Percentiles rank a stretch among this genome's conserved stretches.
These are phyloP conservation scores for Xanthoconium separans DNA, from an alignment of 1,284 basidiomycete genomes.

Conservation along the genomic window DNA sequence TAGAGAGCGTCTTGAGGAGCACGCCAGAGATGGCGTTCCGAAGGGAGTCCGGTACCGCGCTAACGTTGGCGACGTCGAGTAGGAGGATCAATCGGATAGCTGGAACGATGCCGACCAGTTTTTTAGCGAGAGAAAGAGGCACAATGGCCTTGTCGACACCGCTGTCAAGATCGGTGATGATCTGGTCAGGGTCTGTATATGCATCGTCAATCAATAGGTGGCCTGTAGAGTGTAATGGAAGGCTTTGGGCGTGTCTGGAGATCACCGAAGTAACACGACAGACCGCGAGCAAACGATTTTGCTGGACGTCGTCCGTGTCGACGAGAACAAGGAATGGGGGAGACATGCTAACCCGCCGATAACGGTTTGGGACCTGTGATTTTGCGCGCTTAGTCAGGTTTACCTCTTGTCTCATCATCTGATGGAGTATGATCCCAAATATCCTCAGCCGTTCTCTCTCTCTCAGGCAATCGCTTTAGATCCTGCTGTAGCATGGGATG, in stretches of 20 bases:
- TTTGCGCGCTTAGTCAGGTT: slow-evolving; percentile 23
- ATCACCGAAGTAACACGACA: slow-evolving; percentile 77
- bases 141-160: slow-evolving; percentile 80
- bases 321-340: slow-evolving; percentile 60
- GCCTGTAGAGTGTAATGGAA: slow-evolving; percentile 34
- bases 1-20: slow-evolving; percentile 66
- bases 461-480: slow-evolving; percentile 66
- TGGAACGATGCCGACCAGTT: slow-evolving; percentile 68
- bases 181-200: slow-evolving; percentile 51
- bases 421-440: slow-evolving; percentile 65
- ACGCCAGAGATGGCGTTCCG: slow-evolving; percentile 75
- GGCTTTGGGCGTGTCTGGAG: slow-evolving; percentile 39
- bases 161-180: slow-evolving; percentile 68
- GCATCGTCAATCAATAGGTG: slow-evolving; percentile 59
- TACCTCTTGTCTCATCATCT: neutral
- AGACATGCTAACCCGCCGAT: slow-evolving; percentile 15
- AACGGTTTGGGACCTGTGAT: neutral
- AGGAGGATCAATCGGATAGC: slow-evolving; percentile 72
- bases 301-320: slow-evolving; percentile 40
- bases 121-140: slow-evolving; percentile 62
- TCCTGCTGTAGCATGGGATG: slow-evolving; percentile 66
- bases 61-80: slow-evolving; percentile 69
- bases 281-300: slow-evolving; percentile 58
- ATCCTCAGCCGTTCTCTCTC: slow-evolving; percentile 75
- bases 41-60: slow-evolving; percentile 71